Conservation (phyloP, 31 red algal genomes). For the Odonthalia washingtoniensis region DNA sequence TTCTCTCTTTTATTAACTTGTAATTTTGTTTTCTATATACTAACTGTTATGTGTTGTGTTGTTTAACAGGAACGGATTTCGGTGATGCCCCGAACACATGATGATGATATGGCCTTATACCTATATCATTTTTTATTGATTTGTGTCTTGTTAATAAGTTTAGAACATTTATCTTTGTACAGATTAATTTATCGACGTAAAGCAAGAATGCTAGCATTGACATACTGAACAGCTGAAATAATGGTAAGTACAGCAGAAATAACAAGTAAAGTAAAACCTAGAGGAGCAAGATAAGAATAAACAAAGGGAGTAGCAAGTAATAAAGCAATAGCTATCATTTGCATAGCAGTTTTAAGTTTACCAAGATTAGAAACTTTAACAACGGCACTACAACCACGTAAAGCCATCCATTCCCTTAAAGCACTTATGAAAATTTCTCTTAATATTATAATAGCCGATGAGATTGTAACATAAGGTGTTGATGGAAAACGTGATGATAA, state of each 20-base stretch:
- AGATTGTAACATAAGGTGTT: conserved; percentile 41
- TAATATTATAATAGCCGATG: conserved; percentile 61
- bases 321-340: conserved; percentile 80
- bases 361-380: conserved; percentile 83
- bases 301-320: conserved; percentile 28
- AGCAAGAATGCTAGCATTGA: background rate
- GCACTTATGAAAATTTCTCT: conserved; percentile 96
- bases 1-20: background rate
- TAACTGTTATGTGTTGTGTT: background rate
- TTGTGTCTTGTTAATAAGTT: no score
- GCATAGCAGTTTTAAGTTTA: conserved; percentile 90
- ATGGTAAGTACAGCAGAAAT: background rate
- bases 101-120: no score
- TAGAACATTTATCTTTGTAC: no score
- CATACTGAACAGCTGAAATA: background rate
- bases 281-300: background rate
- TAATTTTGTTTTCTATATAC: background rate
- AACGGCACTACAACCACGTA: conserved; percentile 44
- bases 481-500: conserved; percentile 53
- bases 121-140: no score
- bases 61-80: background rate
- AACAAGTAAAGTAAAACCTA: background rate
- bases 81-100: background rate
- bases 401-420: conserved; percentile 95
- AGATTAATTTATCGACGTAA: background rate